Percentiles rank a stretch among this genome's conserved stretches.
These are phyloP conservation scores for Solanum arcanum DNA, from an alignment of 257 asterid species.

Conservation along the genomic window DNA sequence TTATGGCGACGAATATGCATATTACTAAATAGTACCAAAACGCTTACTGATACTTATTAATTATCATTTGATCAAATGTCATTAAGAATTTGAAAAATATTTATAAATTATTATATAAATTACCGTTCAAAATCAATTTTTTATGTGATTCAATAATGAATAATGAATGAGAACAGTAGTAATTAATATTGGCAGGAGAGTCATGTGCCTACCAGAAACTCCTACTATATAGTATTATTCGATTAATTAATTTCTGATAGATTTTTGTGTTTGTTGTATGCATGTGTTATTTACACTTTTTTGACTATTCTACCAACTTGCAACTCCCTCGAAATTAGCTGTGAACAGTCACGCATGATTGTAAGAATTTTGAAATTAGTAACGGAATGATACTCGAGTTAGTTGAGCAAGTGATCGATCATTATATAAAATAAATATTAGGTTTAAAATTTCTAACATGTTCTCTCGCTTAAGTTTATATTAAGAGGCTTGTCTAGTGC, in stretches of 20 bases:
- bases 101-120: no score
- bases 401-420: neutral
- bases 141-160: neutral
- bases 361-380: neutral
- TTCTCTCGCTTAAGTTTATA: neutral
- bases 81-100: rapidly evolving
- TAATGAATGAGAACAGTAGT: neutral
- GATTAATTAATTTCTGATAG: neutral
- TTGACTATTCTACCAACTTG: neutral
- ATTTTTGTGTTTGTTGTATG: neutral
- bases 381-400: rapidly evolving
- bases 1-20: no score
- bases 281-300: neutral
- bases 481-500: neutral
- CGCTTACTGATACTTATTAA: rapidly evolving
- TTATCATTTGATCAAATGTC: no score
- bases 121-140: no score
- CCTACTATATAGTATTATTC: neutral
- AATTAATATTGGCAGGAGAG: neutral
- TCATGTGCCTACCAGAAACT: neutral
- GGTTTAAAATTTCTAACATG: rapidly evolving
- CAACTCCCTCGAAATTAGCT: constrained; percentile 2
- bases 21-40: no score
- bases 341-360: constrained; percentile 3
- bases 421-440: rapidly evolving